Evolutionary conservation across 2,329 filamentous ascomycete species (phyloP).

Genomic region (Dendryphion nanum): DNA sequence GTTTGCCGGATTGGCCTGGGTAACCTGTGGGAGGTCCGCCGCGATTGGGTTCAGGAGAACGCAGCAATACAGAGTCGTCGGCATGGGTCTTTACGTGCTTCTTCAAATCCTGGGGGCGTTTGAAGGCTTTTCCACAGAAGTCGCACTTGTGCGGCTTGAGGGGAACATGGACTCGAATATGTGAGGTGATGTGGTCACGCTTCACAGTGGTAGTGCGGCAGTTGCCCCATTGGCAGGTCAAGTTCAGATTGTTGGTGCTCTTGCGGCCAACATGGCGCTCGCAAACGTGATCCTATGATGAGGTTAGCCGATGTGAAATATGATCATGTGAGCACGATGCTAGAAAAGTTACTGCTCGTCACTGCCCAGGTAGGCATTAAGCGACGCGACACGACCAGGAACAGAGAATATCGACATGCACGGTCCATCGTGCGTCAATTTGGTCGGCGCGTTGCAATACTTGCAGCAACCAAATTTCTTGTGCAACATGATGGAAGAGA

Average conservation of each 20-base stretch:
- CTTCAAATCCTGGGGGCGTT: conserved; percentile 97
- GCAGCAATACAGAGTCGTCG: conserved; percentile 79
- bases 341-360: no score
- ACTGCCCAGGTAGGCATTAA: neutral
- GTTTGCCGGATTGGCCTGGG: conserved; percentile 37
- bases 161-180: conserved; percentile 98
- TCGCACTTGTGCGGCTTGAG: conserved; percentile 99
- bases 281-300: conserved; percentile 84
- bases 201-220: conserved; percentile 97
- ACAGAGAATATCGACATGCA: conserved; percentile 1
- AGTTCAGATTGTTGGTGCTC: conserved; percentile 96
- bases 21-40: conserved; percentile 39
- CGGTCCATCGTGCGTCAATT: no score
- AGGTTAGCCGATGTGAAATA: conserved; percentile 11
- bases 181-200: conserved; percentile 97
- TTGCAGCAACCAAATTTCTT: no score
- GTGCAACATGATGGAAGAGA: neutral
- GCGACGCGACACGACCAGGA: neutral
- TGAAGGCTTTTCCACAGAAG: conserved; percentile 98
- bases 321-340: conserved; percentile 11
- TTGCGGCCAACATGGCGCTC: conserved; percentile 98
- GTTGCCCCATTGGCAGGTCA: conserved; percentile 96
- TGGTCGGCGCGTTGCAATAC: conserved; percentile 1
- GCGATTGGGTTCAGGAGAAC: conserved; percentile 61
- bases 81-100: conserved; percentile 99